Evolutionary conservation across 116 monocot genomes (phyloP), one percentile per base, ranked within the genome.

Genomic region (Zostera marina): DNA sequence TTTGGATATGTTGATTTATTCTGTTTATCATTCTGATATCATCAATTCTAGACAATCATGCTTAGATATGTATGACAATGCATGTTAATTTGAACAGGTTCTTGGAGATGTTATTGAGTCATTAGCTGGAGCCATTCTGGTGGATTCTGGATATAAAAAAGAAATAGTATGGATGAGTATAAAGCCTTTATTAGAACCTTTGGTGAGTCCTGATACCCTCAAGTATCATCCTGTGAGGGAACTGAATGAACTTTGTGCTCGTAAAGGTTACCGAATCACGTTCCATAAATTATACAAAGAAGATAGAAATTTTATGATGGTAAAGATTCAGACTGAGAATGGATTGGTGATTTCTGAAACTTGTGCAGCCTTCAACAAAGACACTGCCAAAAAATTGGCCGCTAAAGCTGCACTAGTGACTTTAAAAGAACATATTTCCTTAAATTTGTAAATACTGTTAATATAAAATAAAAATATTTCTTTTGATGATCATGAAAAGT

Each of bases 51-150:
- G n/a, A n/a, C n/a, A n/a, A n/a, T n/a, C n/a, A n/a, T n/a, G n/a
- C n/a, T n/a, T n/a, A n/a, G n/a, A n/a, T n/a, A n/a, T 55, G 9
- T 23, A 23, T 22, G 8, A 9, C 2, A 15, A 9, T 59, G 41
- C 42, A 8, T 12, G 11, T 60, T 12, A 9, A 20, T 9, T 11
- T 15, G 12, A 32, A 41, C 78, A 87, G 87, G 79, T 87, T 11
- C 58, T 87, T 2, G 87, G 66, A 2, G 87, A 81, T 76, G 76
- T 81, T 5, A 76, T 81, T 11, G 87, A 87, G 53, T 87, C 87
- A 4, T 57, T 81, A 58, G 76, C 74, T 16, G 87, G 81, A 1
- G 87, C 82, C 1, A 79, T 87, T 56, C 71, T 79, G 55, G 52
- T 81, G 14, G 87, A 87, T 65, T 74, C 72, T 11, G 62, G 66